A percentile compares a stretch with the other conserved stretches of the same genome.
Evolutionary conservation across 208 protist genomes (phyloP).

Genomic region (Wallacemonas sp.): DNA sequence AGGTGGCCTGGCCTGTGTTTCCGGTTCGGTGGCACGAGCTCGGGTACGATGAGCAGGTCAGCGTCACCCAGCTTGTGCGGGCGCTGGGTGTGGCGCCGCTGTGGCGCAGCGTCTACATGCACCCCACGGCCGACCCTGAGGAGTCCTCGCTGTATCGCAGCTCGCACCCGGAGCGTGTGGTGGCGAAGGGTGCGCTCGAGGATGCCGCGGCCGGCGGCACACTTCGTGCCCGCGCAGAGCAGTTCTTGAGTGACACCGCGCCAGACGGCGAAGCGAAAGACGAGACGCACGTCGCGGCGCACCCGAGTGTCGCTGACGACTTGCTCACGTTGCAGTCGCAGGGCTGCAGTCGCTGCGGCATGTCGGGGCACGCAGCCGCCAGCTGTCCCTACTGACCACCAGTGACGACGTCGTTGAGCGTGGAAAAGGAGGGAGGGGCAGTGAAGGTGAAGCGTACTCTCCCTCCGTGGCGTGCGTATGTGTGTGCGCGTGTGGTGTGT

Average conservation of each 20-base stretch:
- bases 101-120: not conserved
- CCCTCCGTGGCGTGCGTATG: too few species aligned
- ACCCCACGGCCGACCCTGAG: not conserved
- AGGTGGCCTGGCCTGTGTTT: constrained; percentile 20
- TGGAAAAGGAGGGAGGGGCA: too few species aligned
- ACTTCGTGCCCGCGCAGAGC: constrained; percentile 30
- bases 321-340: constrained; percentile 18
- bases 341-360: constrained; percentile 62
- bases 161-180: constrained; percentile 6
- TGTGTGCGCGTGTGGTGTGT: too few species aligned
- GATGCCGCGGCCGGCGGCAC: constrained; percentile 14
- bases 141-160: constrained; percentile 2
- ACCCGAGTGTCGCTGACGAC: constrained; percentile 14
- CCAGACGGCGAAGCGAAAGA: not conserved
- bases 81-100: constrained; percentile 54
- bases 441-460: too few species aligned
- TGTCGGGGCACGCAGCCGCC: constrained; percentile 41
- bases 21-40: constrained; percentile 81
- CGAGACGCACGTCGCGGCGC: not conserved
- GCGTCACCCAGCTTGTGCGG: constrained; percentile 54
- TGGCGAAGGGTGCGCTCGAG: not conserved
- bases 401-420: too few species aligned
- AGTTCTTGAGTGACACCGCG: constrained; percentile 7
- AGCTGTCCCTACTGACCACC: constrained; percentile 50
- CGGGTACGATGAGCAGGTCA: constrained; percentile 57